Conservation (phyloP, 495 filamentous ascomycete species). For the Daldinia loculata region DNA sequence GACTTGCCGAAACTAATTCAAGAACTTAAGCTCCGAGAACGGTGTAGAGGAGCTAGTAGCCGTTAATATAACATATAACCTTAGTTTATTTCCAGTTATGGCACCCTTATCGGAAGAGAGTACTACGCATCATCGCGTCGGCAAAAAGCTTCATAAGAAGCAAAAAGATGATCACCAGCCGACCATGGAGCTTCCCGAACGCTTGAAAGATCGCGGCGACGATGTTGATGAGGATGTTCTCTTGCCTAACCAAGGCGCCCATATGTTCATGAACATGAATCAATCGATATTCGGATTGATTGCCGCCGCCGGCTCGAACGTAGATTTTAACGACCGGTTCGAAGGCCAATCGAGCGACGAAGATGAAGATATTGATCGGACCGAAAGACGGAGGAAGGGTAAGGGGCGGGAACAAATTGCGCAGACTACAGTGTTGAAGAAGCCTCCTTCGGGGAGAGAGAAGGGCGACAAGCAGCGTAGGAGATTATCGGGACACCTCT, state of each 20-base stretch:
- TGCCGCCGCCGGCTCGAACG: slow-evolving; percentile 83
- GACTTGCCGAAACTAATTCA: slow-evolving; percentile 11
- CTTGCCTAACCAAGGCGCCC: slow-evolving; percentile 61
- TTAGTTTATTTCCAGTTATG: slow-evolving; percentile 24
- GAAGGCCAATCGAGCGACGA: slow-evolving; percentile 84
- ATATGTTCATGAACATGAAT: slow-evolving; percentile 78
- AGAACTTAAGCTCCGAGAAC: slow-evolving; percentile 2
- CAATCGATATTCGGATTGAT: slow-evolving; percentile 95
- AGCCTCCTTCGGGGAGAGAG: slow-evolving; percentile 29
- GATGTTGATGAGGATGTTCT: slow-evolving; percentile 72
- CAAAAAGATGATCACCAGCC: slow-evolving; percentile 64
- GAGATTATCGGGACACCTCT: slow-evolving; percentile 67
- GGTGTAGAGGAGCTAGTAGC: slow-evolving; percentile 3
- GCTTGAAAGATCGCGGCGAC: slow-evolving; percentile 76
- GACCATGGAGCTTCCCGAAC: slow-evolving; percentile 79
- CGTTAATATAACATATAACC: slow-evolving; percentile 1
- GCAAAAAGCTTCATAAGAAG: slow-evolving; percentile 67
- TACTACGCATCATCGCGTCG: slow-evolving; percentile 44
- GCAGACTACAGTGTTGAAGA: slow-evolving; percentile 50
- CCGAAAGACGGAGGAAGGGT: slow-evolving; percentile 31
- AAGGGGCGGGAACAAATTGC: slow-evolving; percentile 43
- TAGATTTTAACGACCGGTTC: slow-evolving; percentile 82
- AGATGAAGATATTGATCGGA: slow-evolving; percentile 63
- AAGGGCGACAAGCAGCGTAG: slow-evolving; percentile 59
- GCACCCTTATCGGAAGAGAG: slow-evolving; percentile 34